Base-by-base conservation (phyloP, 164 flowering plant species). In the Echeveria elegans region DNA sequence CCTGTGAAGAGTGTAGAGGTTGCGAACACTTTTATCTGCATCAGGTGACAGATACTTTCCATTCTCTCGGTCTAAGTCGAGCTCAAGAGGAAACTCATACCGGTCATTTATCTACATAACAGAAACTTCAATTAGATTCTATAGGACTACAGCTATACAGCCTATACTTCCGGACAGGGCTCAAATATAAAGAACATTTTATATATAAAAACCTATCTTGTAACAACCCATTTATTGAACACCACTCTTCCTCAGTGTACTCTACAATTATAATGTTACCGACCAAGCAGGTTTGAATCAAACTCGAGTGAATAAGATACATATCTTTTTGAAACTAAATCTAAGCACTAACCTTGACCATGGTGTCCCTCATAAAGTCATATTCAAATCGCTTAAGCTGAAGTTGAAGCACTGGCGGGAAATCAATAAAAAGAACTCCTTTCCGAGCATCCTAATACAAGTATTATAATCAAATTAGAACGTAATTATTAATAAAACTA, bases 331-430 rank as follows among this genome's bases (percentile, higher is more conserved):
- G 58, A 58, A 31, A 56, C 32, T 2, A 56, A 34, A 34, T 63
- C 26, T 31, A 4, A 6, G 8, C 40, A 72, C 87, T 68, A 41
- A 85, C 89, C 89, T 85, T 85, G 5, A 85, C 89, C 89, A 85
- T 85, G 32, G 85, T 77, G 63, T 85, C 89, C 70, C 89, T 71
- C 86, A 82, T 83, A 73, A 85, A 85, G 77, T 85, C 89, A 72
- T 85, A 85, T 64, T 85, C 89, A 70, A 85, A 85, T 38, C 89
- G 82, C 69, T 85, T 85, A 28, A 85, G 71, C 78, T 85, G 89
- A 73, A 85, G 89, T 72, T 85, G 89, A 64, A 85, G 80, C 18
- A 85, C 89, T 23, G 88, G 89, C 18, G 70, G 70, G 15, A 68
- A 68, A 32, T 68, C 70, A 59, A 68, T 68, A 59, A 85, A 85